Evolutionary conservation across 75 land plant species (phyloP).

Genomic region (Azolla pinnata): DNA sequence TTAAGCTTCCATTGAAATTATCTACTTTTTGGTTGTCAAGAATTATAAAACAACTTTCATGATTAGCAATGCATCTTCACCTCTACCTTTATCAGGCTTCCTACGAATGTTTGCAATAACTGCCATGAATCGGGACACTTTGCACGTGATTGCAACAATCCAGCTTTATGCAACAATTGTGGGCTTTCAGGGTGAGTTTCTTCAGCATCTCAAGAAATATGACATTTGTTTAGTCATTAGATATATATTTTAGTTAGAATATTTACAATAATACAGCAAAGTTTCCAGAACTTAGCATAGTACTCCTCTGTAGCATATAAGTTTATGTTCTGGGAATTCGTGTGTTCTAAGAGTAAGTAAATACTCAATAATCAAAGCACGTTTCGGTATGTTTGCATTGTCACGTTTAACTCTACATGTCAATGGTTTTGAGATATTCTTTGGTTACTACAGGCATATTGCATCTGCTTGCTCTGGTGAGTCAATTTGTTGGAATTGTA

Average conservation of each 20-base stretch:
- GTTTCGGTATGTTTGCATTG: no score
- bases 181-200: conserved; percentile 52
- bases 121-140: conserved; percentile 58
- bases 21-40: no score
- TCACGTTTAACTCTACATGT: no score
- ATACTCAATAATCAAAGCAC: no score
- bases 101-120: conserved; percentile 40
- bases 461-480: conserved; percentile 64
- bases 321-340: not conserved
- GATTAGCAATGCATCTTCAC: no score
- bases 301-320: no score
- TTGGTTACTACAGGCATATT: conserved; percentile 51
- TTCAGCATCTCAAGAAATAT: not conserved
- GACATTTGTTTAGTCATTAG: not conserved
- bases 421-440: no score
- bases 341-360: no score
- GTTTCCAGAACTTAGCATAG: no score
- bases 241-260: not conserved
- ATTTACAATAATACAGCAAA: no score
- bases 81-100: conserved; percentile 16
- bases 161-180: conserved; percentile 57
- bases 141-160: conserved; percentile 62
- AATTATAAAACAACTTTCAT: no score
- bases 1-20: no score
- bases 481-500: conserved; percentile 43